Evolutionary conservation across 2,329 filamentous ascomycete species (phyloP).

Genomic region (Apiospora marii): DNA sequence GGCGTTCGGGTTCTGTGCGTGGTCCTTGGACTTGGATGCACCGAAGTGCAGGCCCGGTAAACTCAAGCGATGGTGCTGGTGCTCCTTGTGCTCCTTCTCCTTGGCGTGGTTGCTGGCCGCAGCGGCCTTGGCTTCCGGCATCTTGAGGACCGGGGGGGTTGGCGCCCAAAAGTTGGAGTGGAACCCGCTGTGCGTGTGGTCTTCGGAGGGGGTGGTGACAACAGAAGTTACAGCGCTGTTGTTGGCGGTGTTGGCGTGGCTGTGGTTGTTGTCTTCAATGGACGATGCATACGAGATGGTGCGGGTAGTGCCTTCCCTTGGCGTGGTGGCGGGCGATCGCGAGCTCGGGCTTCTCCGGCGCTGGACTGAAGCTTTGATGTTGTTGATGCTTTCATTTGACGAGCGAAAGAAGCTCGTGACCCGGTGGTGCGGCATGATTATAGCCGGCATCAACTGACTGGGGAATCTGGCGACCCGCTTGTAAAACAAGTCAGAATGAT

Average conservation of each 20-base stretch:
- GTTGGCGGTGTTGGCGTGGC: not conserved
- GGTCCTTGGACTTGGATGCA: constrained; percentile 48
- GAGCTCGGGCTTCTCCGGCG: constrained; percentile 42
- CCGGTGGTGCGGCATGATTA: constrained; percentile 65
- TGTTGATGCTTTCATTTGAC: constrained; percentile 62
- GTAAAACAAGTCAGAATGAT: constrained; percentile 11
- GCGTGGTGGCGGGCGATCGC: constrained; percentile 35
- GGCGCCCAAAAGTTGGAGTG: constrained; percentile 32
- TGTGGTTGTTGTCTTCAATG: constrained; percentile 40
- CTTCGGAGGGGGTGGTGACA: constrained; percentile 32
- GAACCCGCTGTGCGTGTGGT: constrained; percentile 35
- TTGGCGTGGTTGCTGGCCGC: constrained; percentile 31
- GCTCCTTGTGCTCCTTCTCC: constrained; percentile 48
- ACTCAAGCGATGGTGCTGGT: constrained; percentile 40
- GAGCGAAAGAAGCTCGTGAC: constrained; percentile 65
- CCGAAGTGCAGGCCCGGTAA: constrained; percentile 54
- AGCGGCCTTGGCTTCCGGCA: constrained; percentile 42
- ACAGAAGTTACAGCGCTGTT: not conserved
- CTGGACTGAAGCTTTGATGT: constrained; percentile 51
- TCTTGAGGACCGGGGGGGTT: constrained; percentile 38
- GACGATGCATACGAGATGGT: constrained; percentile 48
- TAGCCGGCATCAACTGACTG: constrained; percentile 25
- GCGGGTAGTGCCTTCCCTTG: constrained; percentile 43
- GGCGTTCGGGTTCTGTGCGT: constrained; percentile 50
- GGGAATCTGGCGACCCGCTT: not conserved